Conservation (phyloP, 2,329 filamentous ascomycete species). For the Trichothecium sympodiale region DNA sequence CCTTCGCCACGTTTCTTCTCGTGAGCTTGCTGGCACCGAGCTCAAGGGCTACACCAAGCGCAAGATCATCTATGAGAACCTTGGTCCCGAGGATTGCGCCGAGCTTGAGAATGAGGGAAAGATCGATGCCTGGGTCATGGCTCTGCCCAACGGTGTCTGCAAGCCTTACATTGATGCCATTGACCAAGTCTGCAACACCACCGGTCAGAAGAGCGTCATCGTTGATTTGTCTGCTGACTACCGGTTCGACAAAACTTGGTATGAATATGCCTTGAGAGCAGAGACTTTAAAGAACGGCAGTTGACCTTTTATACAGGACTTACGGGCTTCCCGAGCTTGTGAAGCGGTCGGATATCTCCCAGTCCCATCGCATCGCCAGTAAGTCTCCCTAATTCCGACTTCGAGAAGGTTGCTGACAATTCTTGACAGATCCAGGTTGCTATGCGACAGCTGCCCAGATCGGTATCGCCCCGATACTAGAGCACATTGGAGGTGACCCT, state of each 20-base stretch:
- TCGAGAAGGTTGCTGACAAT: too few species aligned
- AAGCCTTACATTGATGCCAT: conserved; percentile 89
- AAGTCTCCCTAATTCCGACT: not conserved
- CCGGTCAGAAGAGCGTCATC: conserved; percentile 56
- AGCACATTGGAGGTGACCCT: conserved; percentile 62
- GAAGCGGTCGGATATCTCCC: conserved; percentile 63
- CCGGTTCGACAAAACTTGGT: conserved; percentile 59
- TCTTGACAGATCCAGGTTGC: conserved; percentile 66
- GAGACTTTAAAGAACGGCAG: not conserved
- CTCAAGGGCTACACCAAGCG: conserved; percentile 85
- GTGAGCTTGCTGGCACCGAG: conserved; percentile 79
- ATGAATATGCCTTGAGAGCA: too few species aligned
- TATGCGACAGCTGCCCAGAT: conserved; percentile 91
- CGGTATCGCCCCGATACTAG: conserved; percentile 56
- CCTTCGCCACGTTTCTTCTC: conserved; percentile 81
- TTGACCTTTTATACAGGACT: conserved; percentile 35
- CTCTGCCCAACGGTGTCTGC: conserved; percentile 89
- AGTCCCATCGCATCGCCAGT: conserved; percentile 63
- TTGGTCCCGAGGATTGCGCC: conserved; percentile 75
- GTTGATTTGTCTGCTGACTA: conserved; percentile 96
- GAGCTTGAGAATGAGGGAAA: conserved; percentile 74
- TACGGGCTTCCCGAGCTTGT: conserved; percentile 86
- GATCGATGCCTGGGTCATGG: conserved; percentile 96
- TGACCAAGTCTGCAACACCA: conserved; percentile 52
- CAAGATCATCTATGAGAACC: conserved; percentile 84